These are phyloP conservation scores for Lactifluus hygrophoroides DNA, from an alignment of 768 basidiomycete species.

Conservation along the genomic window DNA sequence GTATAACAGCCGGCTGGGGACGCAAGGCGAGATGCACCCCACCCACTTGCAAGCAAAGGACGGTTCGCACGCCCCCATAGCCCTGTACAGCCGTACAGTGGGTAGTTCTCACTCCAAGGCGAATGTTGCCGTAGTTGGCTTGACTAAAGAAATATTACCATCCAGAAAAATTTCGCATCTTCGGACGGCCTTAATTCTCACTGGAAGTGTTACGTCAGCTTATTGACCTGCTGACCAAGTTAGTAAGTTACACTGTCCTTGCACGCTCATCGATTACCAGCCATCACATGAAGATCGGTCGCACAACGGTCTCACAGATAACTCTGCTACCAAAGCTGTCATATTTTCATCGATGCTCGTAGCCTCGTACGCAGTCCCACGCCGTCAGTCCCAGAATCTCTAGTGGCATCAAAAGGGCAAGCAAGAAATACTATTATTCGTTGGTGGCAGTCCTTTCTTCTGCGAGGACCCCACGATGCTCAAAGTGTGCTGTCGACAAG, in stretches of 20 bases:
- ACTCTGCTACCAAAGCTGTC: too few relatives aligned
- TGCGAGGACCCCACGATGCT: conserved; percentile 35
- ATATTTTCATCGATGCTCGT: too few relatives aligned
- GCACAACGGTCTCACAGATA: too few relatives aligned
- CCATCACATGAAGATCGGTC: background rate
- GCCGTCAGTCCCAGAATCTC: background rate
- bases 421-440: background rate
- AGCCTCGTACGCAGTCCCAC: background rate
- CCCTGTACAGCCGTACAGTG: too few relatives aligned
- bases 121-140: background rate
- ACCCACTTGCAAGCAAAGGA: too few relatives aligned
- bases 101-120: background rate
- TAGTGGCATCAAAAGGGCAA: background rate
- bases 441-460: background rate
- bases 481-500: conserved; percentile 48
- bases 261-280: too few relatives aligned
- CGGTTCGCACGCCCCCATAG: background rate
- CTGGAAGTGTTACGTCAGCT: background rate
- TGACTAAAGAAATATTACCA: too few relatives aligned
- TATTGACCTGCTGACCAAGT: background rate
- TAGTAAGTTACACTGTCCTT: too few relatives aligned
- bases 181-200: too few relatives aligned
- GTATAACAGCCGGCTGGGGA: too few relatives aligned
- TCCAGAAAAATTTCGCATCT: too few relatives aligned
- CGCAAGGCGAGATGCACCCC: too few relatives aligned